Evolutionary conservation across 352 stramenopile genomes (phyloP).

Genomic region (Paralagenidium karlingii): DNA sequence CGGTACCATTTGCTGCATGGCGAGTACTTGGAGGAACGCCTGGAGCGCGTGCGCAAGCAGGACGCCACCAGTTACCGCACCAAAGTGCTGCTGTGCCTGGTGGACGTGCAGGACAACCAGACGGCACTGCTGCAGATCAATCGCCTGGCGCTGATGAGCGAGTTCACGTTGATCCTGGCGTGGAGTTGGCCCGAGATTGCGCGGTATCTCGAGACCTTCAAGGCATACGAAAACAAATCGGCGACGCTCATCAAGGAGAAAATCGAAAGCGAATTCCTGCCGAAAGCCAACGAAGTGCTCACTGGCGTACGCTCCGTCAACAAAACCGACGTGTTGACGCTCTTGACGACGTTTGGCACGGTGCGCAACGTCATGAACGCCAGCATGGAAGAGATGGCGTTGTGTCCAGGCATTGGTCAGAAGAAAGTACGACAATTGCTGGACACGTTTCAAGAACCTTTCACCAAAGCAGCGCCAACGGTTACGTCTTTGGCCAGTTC

Average conservation of each 20-base stretch:
- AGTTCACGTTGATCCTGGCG: slow-evolving; percentile 89
- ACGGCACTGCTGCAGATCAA: slow-evolving; percentile 89
- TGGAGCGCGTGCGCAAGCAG: slow-evolving; percentile 80
- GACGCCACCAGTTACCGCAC: slow-evolving; percentile 66
- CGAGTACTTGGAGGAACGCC: slow-evolving; percentile 85
- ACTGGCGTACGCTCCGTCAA: slow-evolving; percentile 87
- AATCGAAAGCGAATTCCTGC: slow-evolving; percentile 83
- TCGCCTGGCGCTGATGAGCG: slow-evolving; percentile 79
- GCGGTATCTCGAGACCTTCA: slow-evolving; percentile 95
- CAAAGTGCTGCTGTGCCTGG: slow-evolving; percentile 88
- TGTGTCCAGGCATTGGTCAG: slow-evolving; percentile 89
- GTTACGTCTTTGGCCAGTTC: too few species aligned
- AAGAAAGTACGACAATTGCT: slow-evolving; percentile 92
- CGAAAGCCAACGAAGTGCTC: slow-evolving; percentile 87
- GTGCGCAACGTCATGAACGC: slow-evolving; percentile 81
- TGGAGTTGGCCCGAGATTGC: slow-evolving; percentile 92
- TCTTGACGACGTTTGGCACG: slow-evolving; percentile 88
- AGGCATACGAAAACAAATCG: slow-evolving; percentile 93
- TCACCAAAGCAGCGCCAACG: slow-evolving; percentile 27
- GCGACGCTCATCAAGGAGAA: slow-evolving; percentile 91
- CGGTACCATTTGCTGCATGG: slow-evolving; percentile 83
- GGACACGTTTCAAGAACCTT: slow-evolving; percentile 90
- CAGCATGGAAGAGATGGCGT: slow-evolving; percentile 86
- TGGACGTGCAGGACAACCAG: slow-evolving; percentile 94
- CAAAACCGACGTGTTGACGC: slow-evolving; percentile 91